Base-by-base conservation (phyloP, 306 rosid species). In the Vicia villosa region DNA sequence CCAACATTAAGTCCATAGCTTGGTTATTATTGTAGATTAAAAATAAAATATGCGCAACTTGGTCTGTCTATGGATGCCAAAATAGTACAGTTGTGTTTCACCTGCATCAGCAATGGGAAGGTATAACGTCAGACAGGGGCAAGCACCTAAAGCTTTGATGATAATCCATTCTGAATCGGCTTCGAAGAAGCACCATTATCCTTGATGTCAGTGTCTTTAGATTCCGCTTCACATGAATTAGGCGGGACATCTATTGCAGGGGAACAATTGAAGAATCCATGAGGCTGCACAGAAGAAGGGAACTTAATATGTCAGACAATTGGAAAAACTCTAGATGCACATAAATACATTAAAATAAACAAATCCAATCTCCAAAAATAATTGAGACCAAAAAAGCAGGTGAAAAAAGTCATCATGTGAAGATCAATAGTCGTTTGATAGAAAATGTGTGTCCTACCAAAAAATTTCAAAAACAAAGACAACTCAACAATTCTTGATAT, bases 221-320 rank as follows among this genome's bases (percentile, higher is more conserved):
- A 72, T 22, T 87, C 94, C 70, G 70, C 70, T 74, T 85, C 97
- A 72, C 87, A 87, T 9, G 87, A 21, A 60, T 59, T 87, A 17
- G 91, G 96, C 0, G 96, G 89, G 51, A 89, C 97, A 54, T 86
- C 96, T 50, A 87, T 77, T 0, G 95, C 96, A n/a, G 96, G 96
- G 17, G 95, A 92, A 76, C 90, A 81, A 69, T 92, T 87, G 86
- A 92, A 89, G 90, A 92, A 91, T 34, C 97, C 97, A 58, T 89
- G 97, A 78, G 97, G 96, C 97, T 91, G 94, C 94, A 84, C 13
- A 50, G 71, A 70, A 42, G 69, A 60, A 58, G 78, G 41, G 86
- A 84, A 60, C 79, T 49, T 66, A 41, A 5, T 26, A 26, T 28
- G 61, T 73, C 68, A 67, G 75, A 52, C 42, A 68, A 49, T 38